Evolutionary conservation across 2,329 filamentous ascomycete genomes (phyloP), one percentile per base, ranked within the genome.

Genomic region (Cryphonectria nitschkei): DNA sequence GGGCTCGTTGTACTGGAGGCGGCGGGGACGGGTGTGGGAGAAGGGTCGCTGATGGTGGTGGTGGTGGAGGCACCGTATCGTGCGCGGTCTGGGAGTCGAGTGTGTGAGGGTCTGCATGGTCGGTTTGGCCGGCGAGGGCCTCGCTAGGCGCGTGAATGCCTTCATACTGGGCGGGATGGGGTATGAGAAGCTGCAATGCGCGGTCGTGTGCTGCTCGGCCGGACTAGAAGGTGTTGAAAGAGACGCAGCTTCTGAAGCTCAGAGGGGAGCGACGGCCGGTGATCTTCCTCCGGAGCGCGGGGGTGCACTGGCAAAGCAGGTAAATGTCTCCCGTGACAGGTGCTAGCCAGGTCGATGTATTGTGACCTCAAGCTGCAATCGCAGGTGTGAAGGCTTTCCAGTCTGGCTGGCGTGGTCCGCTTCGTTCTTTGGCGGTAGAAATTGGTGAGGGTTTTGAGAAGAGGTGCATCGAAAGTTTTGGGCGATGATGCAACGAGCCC

Each of bases 11-110:
- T 34, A 13, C 58, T 46, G 61, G 39, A 54, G 39, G 32, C 71
- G 56, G 69, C 71, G 56, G 69, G 75, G 72, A 58, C 75, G 13
- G 73, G 73, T 73, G 74, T 76, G 75, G 75, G 77, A 73, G 77
- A 80, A 75, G 75, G 80, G 75, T 64, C 75, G 73, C 68, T 72
- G 70, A 9, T 32, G 43, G 2, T 46, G 43, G 52, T 58, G 65
- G 41, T 52, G 67, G 64, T 62, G 41, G 50, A 34, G 60, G 56
- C 52, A 37, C 50, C 54, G 46, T 58, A 56, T 26, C 32, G 63
- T 39, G 64, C 56, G 52, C 7, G 71, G 74, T 54, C 43, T 73
- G 29, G 56, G 14, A 14, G 64, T 7, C 41, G 58, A 16, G 14
- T 56, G 11, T 16, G 60, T 9, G 65, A 67, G 19, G 9, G 34